Percentiles rank a stretch among this genome's conserved stretches.
Evolutionary conservation across 2,329 filamentous ascomycete species (phyloP).

Genomic region (Scorias spongiosa): DNA sequence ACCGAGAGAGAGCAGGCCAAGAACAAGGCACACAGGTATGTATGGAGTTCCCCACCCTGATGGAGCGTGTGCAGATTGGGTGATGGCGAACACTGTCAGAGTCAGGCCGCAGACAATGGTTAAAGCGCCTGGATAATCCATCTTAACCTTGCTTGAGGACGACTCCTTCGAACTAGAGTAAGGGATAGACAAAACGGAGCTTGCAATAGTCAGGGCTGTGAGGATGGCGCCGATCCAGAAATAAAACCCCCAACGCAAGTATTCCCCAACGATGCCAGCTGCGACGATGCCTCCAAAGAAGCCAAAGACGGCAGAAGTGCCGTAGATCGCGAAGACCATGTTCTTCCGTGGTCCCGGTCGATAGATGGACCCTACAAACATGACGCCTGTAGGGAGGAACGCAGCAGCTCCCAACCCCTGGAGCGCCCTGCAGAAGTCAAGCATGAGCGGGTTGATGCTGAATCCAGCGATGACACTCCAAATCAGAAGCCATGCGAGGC

Average conservation of each 20-base stretch:
- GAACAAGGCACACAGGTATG: conserved; percentile 46
- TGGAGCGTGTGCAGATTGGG: conserved; percentile 52
- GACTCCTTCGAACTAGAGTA: conserved; percentile 21
- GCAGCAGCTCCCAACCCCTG: conserved; percentile 19
- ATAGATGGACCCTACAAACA: conserved; percentile 16
- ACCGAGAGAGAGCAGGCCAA: conserved; percentile 45
- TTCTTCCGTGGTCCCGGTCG: conserved; percentile 19
- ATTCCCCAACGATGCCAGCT: conserved; percentile 41
- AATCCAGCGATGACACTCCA: conserved; percentile 17
- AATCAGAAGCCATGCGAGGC: conserved; percentile 30
- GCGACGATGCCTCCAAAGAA: conserved; percentile 49
- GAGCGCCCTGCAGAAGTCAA: conserved; percentile 17
- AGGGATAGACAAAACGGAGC: conserved; percentile 33
- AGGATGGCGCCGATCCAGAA: conserved; percentile 49
- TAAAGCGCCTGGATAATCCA: conserved; percentile 52
- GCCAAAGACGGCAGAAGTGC: conserved; percentile 38
- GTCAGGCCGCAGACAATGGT: conserved; percentile 51
- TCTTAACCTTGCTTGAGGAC: conserved; percentile 28
- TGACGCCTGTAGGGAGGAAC: conserved; percentile 15
- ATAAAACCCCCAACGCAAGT: conserved; percentile 47
- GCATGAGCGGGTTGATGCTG: conserved; percentile 15
- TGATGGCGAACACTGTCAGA: conserved; percentile 58
- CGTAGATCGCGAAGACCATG: conserved; percentile 23
- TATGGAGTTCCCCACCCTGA: conserved; percentile 56
- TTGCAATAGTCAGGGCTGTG: conserved; percentile 28